A percentile compares a stretch with the other conserved stretches of the same genome.
Evolutionary conservation across 805 yeast species (phyloP).

Genomic region (Saturnispora zaruensis): DNA sequence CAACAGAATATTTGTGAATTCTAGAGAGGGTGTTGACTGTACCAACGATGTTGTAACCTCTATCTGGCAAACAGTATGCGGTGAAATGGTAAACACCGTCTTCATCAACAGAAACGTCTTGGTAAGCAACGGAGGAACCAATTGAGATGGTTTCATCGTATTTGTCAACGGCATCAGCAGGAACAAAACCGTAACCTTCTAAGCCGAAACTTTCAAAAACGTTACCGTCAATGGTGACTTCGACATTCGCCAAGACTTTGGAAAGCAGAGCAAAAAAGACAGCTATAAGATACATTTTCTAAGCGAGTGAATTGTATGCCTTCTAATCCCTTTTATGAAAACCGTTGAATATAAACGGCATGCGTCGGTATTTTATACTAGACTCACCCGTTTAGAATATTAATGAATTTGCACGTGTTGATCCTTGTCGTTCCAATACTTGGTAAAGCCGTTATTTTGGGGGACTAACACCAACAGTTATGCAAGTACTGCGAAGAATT

Average conservation of each 20-base stretch:
- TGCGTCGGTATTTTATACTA: not conserved
- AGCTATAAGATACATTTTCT: constrained; percentile 1
- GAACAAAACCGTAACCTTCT: constrained; percentile 23
- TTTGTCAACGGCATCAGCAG: constrained; percentile 24
- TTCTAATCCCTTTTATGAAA: not conserved
- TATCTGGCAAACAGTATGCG: constrained; percentile 26
- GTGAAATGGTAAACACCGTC: constrained; percentile 23
- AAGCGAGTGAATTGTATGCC: not conserved
- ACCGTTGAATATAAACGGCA: not conserved
- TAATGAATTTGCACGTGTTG: not conserved
- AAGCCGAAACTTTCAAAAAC: constrained; percentile 23
- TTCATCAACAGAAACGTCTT: constrained; percentile 17
- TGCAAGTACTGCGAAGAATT: not conserved
- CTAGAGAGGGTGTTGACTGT: constrained; percentile 24
- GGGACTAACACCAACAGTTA: not conserved
- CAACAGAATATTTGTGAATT: constrained; percentile 20
- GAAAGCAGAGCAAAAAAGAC: constrained; percentile 9
- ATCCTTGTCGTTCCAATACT: not conserved
- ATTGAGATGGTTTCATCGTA: constrained; percentile 27
- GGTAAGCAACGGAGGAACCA: constrained; percentile 26
- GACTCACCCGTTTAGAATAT: not conserved
- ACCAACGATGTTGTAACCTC: constrained; percentile 29
- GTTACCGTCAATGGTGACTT: constrained; percentile 19
- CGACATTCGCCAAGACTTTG: constrained; percentile 10
- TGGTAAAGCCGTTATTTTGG: not conserved